These are phyloP conservation scores for Priceomyces medius DNA, from an alignment of 805 yeast species.

Conservation along the genomic window DNA sequence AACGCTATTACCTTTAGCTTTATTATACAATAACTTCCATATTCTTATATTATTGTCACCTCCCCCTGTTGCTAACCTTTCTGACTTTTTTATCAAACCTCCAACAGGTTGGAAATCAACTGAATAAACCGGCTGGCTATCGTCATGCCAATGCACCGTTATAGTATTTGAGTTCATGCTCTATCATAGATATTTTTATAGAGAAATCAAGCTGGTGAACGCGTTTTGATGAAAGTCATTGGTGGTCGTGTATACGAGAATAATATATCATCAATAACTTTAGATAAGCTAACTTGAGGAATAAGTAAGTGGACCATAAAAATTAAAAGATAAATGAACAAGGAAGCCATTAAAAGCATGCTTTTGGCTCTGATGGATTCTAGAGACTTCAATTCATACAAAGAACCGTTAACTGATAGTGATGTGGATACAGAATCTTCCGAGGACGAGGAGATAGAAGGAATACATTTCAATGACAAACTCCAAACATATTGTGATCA, in stretches of 20 bases:
- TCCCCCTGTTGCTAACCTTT: constrained; percentile 82
- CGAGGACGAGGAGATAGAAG: background rate
- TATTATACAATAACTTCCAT: constrained; percentile 31
- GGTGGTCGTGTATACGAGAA: background rate
- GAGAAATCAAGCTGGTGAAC: background rate
- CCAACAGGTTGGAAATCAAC: constrained; percentile 56
- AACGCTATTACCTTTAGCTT: constrained; percentile 3
- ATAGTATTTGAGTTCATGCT: constrained; percentile 45
- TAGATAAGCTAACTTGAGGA: constrained; percentile 2
- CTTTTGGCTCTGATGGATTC: background rate
- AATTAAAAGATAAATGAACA: background rate
- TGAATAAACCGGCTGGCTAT: constrained; percentile 70
- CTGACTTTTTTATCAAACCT: constrained; percentile 17
- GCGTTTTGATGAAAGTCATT: constrained; percentile 2
- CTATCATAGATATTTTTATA: background rate
- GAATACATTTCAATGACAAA: constrained; percentile 4
- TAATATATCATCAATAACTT: background rate
- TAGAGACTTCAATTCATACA: no score
- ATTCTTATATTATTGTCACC: constrained; percentile 89
- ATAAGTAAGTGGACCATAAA: no score
- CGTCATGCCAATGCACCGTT: constrained; percentile 73
- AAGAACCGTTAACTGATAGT: background rate
- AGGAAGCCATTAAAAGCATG: background rate
- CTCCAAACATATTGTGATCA: constrained; percentile 18
- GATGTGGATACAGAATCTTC: background rate